Conservation (phyloP, 345 rosid species). For the Boechera stricta region DNA sequence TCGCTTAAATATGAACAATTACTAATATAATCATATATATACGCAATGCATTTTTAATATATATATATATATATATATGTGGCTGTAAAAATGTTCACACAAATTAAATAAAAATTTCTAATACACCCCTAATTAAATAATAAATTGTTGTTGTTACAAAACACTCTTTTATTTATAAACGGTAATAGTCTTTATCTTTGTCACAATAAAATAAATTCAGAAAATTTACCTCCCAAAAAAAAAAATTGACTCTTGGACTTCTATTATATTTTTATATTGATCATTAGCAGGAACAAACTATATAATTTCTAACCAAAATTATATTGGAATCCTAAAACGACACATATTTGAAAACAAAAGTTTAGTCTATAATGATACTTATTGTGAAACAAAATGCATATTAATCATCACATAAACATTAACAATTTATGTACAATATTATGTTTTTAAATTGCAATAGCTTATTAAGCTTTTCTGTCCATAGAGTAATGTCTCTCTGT, state of each 20-base stretch:
- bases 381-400: not conserved
- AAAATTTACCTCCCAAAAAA: too few species aligned
- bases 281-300: not conserved
- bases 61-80: not conserved
- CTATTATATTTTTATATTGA: not conserved
- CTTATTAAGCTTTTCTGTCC: too few species aligned
- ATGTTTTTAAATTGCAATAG: not conserved
- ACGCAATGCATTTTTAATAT: too few species aligned
- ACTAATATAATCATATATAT: not conserved
- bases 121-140: not conserved
- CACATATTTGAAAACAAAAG: too few species aligned
- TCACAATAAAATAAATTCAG: too few species aligned
- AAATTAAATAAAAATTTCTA: not conserved
- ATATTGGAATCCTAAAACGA: not conserved
- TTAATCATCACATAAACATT: not conserved
- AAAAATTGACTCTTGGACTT: not conserved
- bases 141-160: not conserved
- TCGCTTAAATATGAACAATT: not conserved
- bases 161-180: too few species aligned
- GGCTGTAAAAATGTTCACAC: not conserved
- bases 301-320: not conserved
- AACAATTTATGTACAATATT: not conserved
- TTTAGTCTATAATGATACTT: not conserved
- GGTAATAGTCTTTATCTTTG: too few species aligned
- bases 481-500: too few species aligned